Evolutionary conservation across 306 rosid species (phyloP).

Genomic region (Lablab purpureus): DNA sequence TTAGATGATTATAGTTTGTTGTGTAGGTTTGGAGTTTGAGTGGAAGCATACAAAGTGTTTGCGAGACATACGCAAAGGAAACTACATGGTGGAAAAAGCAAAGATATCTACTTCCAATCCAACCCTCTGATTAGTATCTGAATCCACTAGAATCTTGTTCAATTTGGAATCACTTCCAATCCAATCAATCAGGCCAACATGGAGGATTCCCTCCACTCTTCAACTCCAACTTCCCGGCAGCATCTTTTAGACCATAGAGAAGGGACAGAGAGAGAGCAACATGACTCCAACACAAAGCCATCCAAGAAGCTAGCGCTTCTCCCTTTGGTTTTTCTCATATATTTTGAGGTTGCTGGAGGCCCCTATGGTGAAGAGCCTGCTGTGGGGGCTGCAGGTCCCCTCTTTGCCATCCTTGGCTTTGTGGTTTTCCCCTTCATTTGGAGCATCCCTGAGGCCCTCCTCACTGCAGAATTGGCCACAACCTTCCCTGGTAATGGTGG

Average conservation of each 20-base stretch:
- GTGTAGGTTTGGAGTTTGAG: neutral
- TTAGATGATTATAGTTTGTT: neutral
- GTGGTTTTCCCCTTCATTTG: constrained; percentile 67
- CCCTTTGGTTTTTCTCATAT: constrained; percentile 70
- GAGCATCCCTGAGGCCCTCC: constrained; percentile 79
- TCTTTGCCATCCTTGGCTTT: constrained; percentile 66
- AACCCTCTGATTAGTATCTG: constrained; percentile 14
- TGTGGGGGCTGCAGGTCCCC: constrained; percentile 64
- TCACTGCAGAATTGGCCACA: constrained; percentile 74
- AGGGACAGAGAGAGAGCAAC: neutral
- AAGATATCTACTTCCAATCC: neutral
- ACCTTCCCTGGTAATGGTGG: constrained; percentile 81
- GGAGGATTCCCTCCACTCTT: constrained; percentile 16
- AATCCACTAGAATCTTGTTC: neutral
- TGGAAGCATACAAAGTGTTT: neutral
- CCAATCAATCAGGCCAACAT: neutral
- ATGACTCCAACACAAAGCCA: constrained; percentile 4
- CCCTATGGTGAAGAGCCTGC: constrained; percentile 76
- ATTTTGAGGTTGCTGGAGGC: constrained; percentile 81
- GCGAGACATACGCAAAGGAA: constrained; percentile 12
- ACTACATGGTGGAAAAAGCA: neutral
- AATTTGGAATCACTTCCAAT: constrained; percentile 9
- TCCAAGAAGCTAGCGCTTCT: constrained; percentile 54
- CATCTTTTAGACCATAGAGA: constrained; percentile 32
- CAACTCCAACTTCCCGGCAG: constrained; percentile 20